Conservation (phyloP, 208 protist genomes). For the Leishmania amazonensis region DNA sequence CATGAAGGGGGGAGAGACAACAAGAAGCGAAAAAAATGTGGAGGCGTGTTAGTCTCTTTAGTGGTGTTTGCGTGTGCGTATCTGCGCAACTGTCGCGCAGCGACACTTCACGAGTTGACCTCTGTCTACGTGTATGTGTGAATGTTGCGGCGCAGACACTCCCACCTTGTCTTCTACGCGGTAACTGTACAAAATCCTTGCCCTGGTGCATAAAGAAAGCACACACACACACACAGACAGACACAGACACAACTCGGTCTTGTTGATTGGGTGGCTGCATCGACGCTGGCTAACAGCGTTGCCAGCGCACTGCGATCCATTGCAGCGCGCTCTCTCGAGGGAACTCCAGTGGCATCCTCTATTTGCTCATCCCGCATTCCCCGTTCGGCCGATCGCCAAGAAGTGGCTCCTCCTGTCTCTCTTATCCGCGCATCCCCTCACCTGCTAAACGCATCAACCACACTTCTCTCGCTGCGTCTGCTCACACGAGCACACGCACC, state of each 20-base stretch:
- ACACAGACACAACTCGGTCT: too few relatives aligned
- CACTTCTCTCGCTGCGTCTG: neutral
- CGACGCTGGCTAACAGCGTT: neutral
- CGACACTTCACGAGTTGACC: neutral
- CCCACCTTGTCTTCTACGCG: neutral
- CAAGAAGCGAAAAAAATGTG: too few relatives aligned
- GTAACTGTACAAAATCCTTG: neutral
- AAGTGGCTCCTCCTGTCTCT: neutral
- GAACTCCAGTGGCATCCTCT: neutral
- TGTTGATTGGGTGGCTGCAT: neutral
- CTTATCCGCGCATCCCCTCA: neutral
- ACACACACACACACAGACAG: neutral
- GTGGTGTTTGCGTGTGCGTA: neutral
- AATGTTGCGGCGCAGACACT: neutral
- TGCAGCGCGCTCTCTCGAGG: neutral
- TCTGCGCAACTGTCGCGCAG: neutral
- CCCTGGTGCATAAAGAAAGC: neutral
- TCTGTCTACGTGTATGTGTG: neutral
- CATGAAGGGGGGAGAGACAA: too few relatives aligned
- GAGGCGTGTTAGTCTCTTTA: neutral
- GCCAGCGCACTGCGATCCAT: neutral
- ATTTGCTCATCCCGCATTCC: neutral
- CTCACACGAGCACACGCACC: neutral
- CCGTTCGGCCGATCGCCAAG: neutral
- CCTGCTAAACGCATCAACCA: neutral